phyloP scores from a whole-genome alignment of 2,329 filamentous ascomycete species.

The Emericellopsis cladophorae region DNA sequence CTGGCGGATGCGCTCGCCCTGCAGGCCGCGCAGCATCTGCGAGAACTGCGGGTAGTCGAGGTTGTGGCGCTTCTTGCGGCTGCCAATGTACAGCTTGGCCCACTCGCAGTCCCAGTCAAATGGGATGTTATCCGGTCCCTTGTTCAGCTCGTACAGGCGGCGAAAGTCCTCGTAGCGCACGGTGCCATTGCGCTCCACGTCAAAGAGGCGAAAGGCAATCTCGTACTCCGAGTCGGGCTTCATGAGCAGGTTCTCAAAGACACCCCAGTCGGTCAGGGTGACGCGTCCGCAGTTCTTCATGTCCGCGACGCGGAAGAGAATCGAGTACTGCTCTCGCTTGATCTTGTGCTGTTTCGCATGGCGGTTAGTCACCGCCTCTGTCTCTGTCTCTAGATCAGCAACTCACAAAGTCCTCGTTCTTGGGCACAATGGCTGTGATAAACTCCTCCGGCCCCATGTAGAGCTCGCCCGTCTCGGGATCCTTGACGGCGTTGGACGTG shows the following conservation, averaged over 20 bases:
- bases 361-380: not conserved
- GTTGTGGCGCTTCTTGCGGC: conserved; percentile 74
- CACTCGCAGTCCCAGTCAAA: conserved; percentile 98
- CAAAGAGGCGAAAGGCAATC: conserved; percentile 94
- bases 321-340: conserved; percentile 85
- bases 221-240: conserved; percentile 98
- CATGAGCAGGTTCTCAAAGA: conserved; percentile 84
- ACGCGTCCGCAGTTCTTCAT: conserved; percentile 61
- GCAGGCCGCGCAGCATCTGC: conserved; percentile 91
- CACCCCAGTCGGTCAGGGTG: conserved; percentile 74
- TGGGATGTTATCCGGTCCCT: conserved; percentile 70
- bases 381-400: not conserved
- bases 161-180: conserved; percentile 89
- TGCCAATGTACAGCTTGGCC: conserved; percentile 88
- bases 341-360: conserved; percentile 76
- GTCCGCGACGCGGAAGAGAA: conserved; percentile 88
- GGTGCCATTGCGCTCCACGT: conserved; percentile 67
- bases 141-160: conserved; percentile 75
- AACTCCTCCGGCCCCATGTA: conserved; percentile 82
- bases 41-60: conserved; percentile 95
- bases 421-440: conserved; percentile 77
- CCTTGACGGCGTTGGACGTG: conserved; percentile 60
- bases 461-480: conserved; percentile 62
- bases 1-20: conserved; percentile 91
- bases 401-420: conserved; percentile 82